Conservation (phyloP, 23 red algal genomes). For the Porphyridium purpureum region DNA sequence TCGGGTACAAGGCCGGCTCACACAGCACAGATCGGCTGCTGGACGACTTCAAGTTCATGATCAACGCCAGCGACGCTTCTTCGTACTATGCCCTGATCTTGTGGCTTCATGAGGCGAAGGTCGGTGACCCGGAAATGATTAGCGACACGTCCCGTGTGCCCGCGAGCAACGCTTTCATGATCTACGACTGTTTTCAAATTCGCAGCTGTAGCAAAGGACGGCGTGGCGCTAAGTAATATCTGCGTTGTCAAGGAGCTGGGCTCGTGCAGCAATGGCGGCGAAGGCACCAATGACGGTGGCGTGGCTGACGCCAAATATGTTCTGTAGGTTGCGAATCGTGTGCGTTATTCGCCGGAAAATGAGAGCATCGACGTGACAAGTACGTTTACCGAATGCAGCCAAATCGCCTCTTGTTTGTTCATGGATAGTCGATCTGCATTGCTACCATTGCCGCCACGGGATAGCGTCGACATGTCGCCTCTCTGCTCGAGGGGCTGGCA, state of each 20-base stretch:
- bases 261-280: no score
- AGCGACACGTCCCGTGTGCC: no score
- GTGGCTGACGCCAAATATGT: no score
- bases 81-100: no score
- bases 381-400: background rate
- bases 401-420: constrained; percentile 10
- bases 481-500: constrained; percentile 16
- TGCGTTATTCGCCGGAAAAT: constrained; percentile 6
- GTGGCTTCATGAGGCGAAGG: no score
- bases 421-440: constrained; percentile 2
- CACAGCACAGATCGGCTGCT: background rate
- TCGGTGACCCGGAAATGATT: no score
- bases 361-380: constrained; percentile 13
- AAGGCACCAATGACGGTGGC: no score
- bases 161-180: no score
- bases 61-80: constrained; percentile 13
- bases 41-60: constrained; percentile 1
- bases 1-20: constrained; percentile 4
- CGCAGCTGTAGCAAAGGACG: no score
- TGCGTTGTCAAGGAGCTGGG: no score
- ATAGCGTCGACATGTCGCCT: constrained; percentile 12
- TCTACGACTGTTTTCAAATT: no score
- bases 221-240: no score
- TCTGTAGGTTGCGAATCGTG: constrained; percentile 1
- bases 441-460: background rate